Conservation (phyloP, 2,329 filamentous ascomycete species). For the Erysiphe pulchra region DNA sequence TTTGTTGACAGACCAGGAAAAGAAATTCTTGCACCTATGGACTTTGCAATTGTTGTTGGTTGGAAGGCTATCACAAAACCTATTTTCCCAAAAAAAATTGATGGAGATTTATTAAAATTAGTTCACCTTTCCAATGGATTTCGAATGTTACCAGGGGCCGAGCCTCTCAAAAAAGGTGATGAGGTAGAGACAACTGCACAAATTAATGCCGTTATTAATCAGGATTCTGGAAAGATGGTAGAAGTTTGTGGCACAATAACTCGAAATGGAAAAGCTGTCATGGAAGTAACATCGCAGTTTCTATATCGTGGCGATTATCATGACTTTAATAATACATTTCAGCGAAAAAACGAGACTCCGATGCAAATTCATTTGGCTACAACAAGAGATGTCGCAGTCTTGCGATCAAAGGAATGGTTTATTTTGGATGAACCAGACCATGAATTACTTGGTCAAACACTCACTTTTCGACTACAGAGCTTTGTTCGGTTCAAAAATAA, state of each 20-base stretch:
- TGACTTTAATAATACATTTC: constrained; percentile 96
- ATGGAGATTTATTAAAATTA: constrained; percentile 84
- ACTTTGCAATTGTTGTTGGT: constrained; percentile 92
- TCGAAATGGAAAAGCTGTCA: constrained; percentile 60
- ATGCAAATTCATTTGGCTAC: constrained; percentile 78
- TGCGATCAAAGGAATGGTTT: constrained; percentile 97
- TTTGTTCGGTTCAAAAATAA: constrained; percentile 87
- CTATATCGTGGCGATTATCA: constrained; percentile 80
- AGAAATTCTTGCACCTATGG: constrained; percentile 87
- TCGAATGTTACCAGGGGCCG: constrained; percentile 89
- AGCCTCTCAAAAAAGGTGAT: constrained; percentile 88
- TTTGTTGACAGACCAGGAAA: constrained; percentile 93
- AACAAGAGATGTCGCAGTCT: constrained; percentile 73
- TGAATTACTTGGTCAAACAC: constrained; percentile 72
- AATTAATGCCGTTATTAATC: constrained; percentile 94
- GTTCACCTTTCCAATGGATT: constrained; percentile 94
- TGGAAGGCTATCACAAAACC: constrained; percentile 99
- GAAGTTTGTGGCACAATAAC: constrained; percentile 96
- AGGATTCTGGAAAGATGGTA: constrained; percentile 97
- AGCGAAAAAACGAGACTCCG: constrained; percentile 84
- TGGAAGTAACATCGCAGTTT: constrained; percentile 98
- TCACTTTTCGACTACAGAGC: constrained; percentile 88
- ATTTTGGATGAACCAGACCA: constrained; percentile 60
- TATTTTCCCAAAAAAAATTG: constrained; percentile 90
- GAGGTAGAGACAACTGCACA: constrained; percentile 78